phyloP scores from a whole-genome alignment of 768 basidiomycete genomes.

The Amanita polypyramis region DNA sequence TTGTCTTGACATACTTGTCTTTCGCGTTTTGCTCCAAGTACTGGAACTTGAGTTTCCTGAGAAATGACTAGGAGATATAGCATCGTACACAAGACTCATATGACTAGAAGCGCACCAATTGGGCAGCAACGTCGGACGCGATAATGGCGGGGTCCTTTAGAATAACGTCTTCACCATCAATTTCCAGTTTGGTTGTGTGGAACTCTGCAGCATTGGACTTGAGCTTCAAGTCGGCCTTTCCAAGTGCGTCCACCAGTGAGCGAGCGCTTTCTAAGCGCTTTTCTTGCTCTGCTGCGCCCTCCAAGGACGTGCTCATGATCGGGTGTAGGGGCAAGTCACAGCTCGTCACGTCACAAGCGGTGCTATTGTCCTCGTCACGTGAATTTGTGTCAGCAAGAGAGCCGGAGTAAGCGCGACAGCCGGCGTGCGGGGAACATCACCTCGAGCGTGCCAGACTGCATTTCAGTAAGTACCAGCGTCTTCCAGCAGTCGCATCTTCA shows the following conservation, averaged over 20 bases:
- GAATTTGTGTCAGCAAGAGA: too few relatives aligned
- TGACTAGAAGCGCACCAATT: slow-evolving; percentile 38
- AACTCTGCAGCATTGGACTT: slow-evolving; percentile 26
- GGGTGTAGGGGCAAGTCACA: background rate
- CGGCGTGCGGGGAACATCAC: too few relatives aligned
- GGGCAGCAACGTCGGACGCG: slow-evolving; percentile 46
- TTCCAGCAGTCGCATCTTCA: too few relatives aligned
- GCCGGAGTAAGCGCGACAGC: too few relatives aligned
- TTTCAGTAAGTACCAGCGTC: too few relatives aligned
- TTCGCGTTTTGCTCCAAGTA: slow-evolving; percentile 89
- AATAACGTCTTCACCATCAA: slow-evolving; percentile 27
- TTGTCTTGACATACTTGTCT: slow-evolving; percentile 77
- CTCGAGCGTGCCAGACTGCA: too few relatives aligned
- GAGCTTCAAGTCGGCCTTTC: slow-evolving; percentile 27
- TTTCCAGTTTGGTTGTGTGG: slow-evolving; percentile 23
- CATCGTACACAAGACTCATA: background rate
- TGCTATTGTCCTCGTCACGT: too few relatives aligned
- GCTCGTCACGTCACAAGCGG: background rate
- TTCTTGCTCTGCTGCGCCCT: slow-evolving; percentile 19
- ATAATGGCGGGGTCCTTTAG: slow-evolving; percentile 46
- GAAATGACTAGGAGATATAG: slow-evolving; percentile 38
- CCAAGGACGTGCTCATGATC: slow-evolving; percentile 1
- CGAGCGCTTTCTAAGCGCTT: slow-evolving; percentile 23
- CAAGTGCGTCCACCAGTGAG: slow-evolving; percentile 21
- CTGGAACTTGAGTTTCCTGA: slow-evolving; percentile 80